Percentiles rank a stretch among this genome's conserved stretches.
Conservation (phyloP, 1,284 basidiomycete species). For the Cryptococcus sp. region DNA sequence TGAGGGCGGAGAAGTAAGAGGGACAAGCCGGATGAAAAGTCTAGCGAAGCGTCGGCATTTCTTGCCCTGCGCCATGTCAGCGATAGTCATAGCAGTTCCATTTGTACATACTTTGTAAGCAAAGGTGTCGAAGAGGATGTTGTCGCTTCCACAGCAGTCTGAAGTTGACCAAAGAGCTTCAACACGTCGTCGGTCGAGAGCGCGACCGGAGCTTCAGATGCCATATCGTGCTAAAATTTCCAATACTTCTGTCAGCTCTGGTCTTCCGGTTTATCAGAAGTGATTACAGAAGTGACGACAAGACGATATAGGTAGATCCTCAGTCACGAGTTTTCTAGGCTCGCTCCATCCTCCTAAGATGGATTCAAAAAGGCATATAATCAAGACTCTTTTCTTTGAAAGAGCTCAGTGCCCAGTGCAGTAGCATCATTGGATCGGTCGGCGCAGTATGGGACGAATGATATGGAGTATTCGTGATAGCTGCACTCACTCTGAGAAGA, state of each 20-base stretch:
- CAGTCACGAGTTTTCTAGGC: conserved; percentile 58
- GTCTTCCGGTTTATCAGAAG: too few relatives aligned
- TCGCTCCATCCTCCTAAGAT: conserved; percentile 53
- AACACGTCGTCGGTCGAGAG: conserved; percentile 36
- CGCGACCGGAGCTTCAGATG: conserved; percentile 21
- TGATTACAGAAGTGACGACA: too few relatives aligned
- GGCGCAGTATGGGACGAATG: neutral
- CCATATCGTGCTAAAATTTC: conserved; percentile 13
- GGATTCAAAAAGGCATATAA: conserved; percentile 46
- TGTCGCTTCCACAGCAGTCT: conserved; percentile 47
- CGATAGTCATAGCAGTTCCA: neutral
- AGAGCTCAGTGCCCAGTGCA: conserved; percentile 54
- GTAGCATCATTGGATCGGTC: conserved; percentile 41
- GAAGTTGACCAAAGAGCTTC: conserved; percentile 41
- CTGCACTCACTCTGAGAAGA: too few relatives aligned
- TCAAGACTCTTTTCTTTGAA: conserved; percentile 32
- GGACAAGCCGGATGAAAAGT: conserved; percentile 80
- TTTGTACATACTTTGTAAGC: conserved; percentile 43
- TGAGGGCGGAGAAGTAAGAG: conserved; percentile 87
- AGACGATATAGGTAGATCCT: conserved; percentile 26
- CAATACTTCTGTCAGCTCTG: neutral
- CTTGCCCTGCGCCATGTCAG: conserved; percentile 19
- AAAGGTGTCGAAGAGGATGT: conserved; percentile 39
- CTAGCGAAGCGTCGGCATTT: conserved; percentile 56
- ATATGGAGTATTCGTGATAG: too few relatives aligned